phyloP scores from a whole-genome alignment of 768 basidiomycete species.

The Pleurotus platypus region DNA sequence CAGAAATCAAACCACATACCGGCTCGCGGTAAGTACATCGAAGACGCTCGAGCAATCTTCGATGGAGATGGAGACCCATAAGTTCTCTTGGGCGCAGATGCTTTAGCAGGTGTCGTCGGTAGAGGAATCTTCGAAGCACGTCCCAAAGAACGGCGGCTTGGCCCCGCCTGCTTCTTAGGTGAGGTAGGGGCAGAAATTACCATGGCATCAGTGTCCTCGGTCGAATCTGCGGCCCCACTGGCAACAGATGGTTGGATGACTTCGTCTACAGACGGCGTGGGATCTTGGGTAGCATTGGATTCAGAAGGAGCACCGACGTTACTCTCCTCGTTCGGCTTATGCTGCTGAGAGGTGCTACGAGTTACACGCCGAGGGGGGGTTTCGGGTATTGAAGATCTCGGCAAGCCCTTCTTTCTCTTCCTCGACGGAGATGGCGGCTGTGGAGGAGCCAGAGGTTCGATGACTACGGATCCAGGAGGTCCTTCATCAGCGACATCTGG shows the following conservation, averaged over 20 bases:
- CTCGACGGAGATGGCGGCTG: constrained; percentile 6
- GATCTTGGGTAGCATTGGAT: too few relatives aligned
- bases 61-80: constrained; percentile 22
- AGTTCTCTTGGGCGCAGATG: too few relatives aligned
- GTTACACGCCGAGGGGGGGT: constrained; percentile 26
- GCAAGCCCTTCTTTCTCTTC: constrained; percentile 15
- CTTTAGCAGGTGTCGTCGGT: constrained; percentile 22
- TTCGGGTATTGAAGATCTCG: constrained; percentile 20
- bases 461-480: not conserved
- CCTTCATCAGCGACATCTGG: not conserved
- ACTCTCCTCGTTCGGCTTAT: constrained; percentile 22
- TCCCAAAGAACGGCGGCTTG: constrained; percentile 7
- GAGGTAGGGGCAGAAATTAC: not conserved
- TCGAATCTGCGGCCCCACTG: not conserved
- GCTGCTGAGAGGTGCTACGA: constrained; percentile 29
- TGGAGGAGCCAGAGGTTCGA: not conserved
- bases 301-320: constrained; percentile 14
- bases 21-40: constrained; percentile 23
- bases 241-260: not conserved
- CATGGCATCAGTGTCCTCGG: not conserved
- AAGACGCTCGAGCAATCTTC: constrained; percentile 28
- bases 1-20: constrained; percentile 17
- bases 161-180: not conserved
- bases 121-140: constrained; percentile 18
- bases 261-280: too few relatives aligned